Conservation (phyloP, 352 stramenopile genomes). For the Globisporangium alternatum region DNA sequence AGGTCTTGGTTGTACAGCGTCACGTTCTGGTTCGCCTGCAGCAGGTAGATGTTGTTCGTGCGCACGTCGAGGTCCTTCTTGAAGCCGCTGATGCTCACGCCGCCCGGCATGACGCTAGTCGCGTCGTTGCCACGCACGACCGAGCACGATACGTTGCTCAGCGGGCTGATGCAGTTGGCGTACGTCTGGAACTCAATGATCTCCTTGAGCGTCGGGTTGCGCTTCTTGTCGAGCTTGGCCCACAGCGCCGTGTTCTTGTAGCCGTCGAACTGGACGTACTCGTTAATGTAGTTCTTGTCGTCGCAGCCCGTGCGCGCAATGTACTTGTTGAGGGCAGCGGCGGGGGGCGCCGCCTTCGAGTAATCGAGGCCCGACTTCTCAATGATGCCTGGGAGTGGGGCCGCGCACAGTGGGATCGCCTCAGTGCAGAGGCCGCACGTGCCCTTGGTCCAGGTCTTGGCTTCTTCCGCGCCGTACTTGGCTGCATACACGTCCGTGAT, state of each 20-base stretch:
- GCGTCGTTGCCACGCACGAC: slow-evolving; percentile 49
- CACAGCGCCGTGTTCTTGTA: slow-evolving; percentile 37
- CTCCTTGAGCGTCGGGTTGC: slow-evolving; percentile 51
- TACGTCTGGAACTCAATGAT: slow-evolving; percentile 45
- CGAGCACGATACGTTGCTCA: slow-evolving; percentile 55
- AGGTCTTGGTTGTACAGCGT: slow-evolving; percentile 44
- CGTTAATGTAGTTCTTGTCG: slow-evolving; percentile 48
- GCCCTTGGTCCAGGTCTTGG: slow-evolving; percentile 22
- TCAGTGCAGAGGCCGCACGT: slow-evolving; percentile 43
- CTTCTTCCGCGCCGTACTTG: slow-evolving; percentile 34
- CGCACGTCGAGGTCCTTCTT: slow-evolving; percentile 33
- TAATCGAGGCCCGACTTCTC: slow-evolving; percentile 57
- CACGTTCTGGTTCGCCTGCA: slow-evolving; percentile 56
- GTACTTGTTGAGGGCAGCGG: slow-evolving; percentile 33
- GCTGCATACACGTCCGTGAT: slow-evolving; percentile 42
- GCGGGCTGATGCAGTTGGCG: slow-evolving; percentile 45
- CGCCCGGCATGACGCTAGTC: slow-evolving; percentile 39
- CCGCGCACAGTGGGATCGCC: slow-evolving; percentile 42
- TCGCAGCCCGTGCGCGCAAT: slow-evolving; percentile 48
- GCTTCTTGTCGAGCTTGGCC: slow-evolving; percentile 34
- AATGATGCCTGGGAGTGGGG: slow-evolving; percentile 48
- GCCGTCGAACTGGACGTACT: slow-evolving; percentile 54
- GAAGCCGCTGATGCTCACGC: slow-evolving; percentile 51
- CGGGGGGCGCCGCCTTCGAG: slow-evolving; percentile 26
- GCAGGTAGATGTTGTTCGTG: slow-evolving; percentile 46